Evolutionary conservation across 2,329 filamentous ascomycete species (phyloP).

Genomic region (Trichoderma koningiopsis): DNA sequence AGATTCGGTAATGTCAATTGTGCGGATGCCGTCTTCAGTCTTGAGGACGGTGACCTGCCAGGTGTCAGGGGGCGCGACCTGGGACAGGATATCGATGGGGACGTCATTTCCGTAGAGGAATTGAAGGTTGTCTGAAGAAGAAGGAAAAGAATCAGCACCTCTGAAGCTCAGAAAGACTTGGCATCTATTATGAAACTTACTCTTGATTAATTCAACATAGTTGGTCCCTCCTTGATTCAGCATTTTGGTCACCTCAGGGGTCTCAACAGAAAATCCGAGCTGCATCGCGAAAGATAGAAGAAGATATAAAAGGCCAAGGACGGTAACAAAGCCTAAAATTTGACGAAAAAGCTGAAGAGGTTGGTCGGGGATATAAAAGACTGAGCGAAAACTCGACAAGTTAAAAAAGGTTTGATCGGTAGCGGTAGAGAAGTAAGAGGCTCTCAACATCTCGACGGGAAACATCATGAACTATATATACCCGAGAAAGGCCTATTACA

Average conservation of each 20-base stretch:
- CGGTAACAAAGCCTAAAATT: background rate
- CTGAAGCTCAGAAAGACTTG: no score
- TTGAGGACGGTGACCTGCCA: slow-evolving; percentile 36
- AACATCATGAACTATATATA: slow-evolving; percentile 14
- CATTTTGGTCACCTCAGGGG: background rate
- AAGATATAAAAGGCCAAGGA: background rate
- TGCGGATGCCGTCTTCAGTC: slow-evolving; percentile 33
- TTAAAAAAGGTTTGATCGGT: background rate
- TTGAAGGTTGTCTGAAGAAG: slow-evolving; percentile 34
- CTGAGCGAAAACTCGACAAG: background rate
- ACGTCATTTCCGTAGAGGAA: slow-evolving; percentile 32
- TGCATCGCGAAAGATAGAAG: background rate
- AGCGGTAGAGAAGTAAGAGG: background rate
- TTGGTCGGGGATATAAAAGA: background rate
- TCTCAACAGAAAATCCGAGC: background rate
- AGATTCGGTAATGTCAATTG: slow-evolving; percentile 38
- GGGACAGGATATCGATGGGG: slow-evolving; percentile 32
- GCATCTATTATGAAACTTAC: background rate
- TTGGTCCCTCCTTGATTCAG: background rate
- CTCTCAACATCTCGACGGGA: background rate
- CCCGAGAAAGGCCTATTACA: background rate
- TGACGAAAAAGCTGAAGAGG: background rate
- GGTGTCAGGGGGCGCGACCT: slow-evolving; percentile 30
- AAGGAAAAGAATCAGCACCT: background rate
- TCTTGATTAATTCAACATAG: slow-evolving; percentile 1